These are phyloP conservation scores for Trichophaea hybrida DNA, from an alignment of 2,329 filamentous ascomycete genomes.

Conservation along the genomic window DNA sequence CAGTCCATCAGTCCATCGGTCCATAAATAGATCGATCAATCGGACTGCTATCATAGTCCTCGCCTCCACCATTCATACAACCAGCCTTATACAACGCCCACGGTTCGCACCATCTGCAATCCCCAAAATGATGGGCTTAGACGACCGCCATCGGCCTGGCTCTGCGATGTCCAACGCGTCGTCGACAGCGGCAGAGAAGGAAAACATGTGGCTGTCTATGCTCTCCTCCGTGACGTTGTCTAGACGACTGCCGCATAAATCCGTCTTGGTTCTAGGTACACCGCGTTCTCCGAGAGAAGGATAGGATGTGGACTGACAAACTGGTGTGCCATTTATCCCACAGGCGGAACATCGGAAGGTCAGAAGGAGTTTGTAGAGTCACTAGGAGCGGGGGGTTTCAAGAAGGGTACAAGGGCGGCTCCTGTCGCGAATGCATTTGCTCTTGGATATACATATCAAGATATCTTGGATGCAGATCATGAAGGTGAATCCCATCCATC, in stretches of 20 bases:
- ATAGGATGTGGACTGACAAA: not conserved
- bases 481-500: slow-evolving; percentile 46
- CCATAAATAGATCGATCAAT: slow-evolving; percentile 1
- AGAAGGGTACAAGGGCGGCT: slow-evolving; percentile 46
- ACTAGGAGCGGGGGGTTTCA: slow-evolving; percentile 35
- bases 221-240: slow-evolving; percentile 79
- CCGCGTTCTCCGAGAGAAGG: slow-evolving; percentile 3
- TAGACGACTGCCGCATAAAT: slow-evolving; percentile 83
- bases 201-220: slow-evolving; percentile 90
- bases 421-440: slow-evolving; percentile 86
- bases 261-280: slow-evolving; percentile 66
- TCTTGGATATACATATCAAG: slow-evolving; percentile 86
- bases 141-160: slow-evolving; percentile 10
- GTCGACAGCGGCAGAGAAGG: slow-evolving; percentile 43
- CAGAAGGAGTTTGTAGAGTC: slow-evolving; percentile 31
- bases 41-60: not conserved
- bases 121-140: slow-evolving; percentile 16
- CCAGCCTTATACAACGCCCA: not conserved
- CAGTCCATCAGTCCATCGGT: not conserved
- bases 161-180: slow-evolving; percentile 20
- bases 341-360: slow-evolving; percentile 27
- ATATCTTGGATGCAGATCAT: slow-evolving; percentile 84
- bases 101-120: not conserved
- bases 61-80: not conserved
- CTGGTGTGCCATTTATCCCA: not conserved